Base-by-base conservation (phyloP, 2,329 filamentous ascomycete genomes). In the Fusarium temperatum region DNA sequence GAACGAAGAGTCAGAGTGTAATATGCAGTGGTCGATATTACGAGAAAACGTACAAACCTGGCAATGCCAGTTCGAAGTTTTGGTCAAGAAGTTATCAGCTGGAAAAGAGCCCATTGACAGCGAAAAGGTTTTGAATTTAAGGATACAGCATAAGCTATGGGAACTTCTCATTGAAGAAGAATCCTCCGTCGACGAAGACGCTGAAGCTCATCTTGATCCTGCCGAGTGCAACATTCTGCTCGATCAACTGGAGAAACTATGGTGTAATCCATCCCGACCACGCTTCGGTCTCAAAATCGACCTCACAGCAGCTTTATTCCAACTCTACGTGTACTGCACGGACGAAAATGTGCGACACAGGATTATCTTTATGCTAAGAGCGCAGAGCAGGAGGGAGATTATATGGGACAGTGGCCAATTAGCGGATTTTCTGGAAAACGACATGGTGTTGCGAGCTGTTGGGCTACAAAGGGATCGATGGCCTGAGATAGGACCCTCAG, bases 401-500 rank as follows among this genome's bases (percentile, higher is more conserved):
- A 36, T 67, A 0, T 67, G 65, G 65, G 65, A 67, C 1, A 67
- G 65, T 36, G n/a, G 32, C 0, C 26, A 67, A 3, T n/a, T 67
- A 5, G 65, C 65, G 6, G 65, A 67, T 2, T 67, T 67, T 24
- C 9, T 67, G 3, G 65, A 67, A 0, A 67, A n/a, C 5, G 65
- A 67, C 4, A 39, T 67, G 63, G 41, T 28, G 15, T 24, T 44
- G 17, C 8, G 65, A 14, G 63, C 39, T 8, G 28, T 51, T 11
- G 63, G 65, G 3, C 5, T 67, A 1, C 53, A 67, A 14, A 59
- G 28, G 8, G 63, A 67, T 4, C 10, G 53, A 30, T 67, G 65
- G 65, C 65, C 45, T 2, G 65, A 67, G 8, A 67, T 67, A 36
- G 65, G 65, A 15, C 65, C 65, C 13, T 67, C 65, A 1, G n/a